Evolutionary conservation across 352 stramenopile species (phyloP).

Genomic region (Globisporangium sylvaticum): DNA sequence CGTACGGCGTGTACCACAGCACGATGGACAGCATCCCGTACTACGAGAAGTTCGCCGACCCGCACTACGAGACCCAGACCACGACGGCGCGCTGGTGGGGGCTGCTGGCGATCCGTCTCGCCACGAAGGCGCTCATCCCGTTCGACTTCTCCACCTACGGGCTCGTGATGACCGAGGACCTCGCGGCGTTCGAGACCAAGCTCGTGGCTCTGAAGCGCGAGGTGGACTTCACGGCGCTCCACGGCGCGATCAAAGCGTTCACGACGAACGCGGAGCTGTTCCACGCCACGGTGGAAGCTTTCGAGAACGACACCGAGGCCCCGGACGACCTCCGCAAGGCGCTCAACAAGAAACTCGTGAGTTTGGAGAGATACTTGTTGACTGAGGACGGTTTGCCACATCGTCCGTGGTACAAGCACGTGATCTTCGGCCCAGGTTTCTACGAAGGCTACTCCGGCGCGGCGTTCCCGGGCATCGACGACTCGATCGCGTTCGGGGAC

Average conservation of each 20-base stretch:
- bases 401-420: constrained; percentile 52
- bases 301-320: background rate
- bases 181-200: constrained; percentile 27
- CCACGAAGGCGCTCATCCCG: constrained; percentile 45
- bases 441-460: constrained; percentile 50
- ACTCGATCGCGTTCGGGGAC: constrained; percentile 46
- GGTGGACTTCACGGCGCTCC: constrained; percentile 35
- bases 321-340: constrained; percentile 15
- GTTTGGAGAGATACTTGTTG: constrained; percentile 42
- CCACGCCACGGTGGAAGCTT: constrained; percentile 16
- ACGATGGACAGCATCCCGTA: constrained; percentile 83
- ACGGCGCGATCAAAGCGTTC: constrained; percentile 41
- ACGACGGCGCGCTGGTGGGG: constrained; percentile 59
- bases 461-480: constrained; percentile 45
- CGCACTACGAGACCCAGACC: constrained; percentile 47
- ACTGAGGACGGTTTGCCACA: constrained; percentile 38
- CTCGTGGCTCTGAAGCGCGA: constrained; percentile 14
- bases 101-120: constrained; percentile 52
- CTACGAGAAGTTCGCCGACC: constrained; percentile 51
- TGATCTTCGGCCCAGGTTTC: constrained; percentile 54
- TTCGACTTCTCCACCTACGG: constrained; percentile 70
- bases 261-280: constrained; percentile 28
- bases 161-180: constrained; percentile 46
- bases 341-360: constrained; percentile 52
- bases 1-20: constrained; percentile 82